phyloP scores from a whole-genome alignment of 1,284 basidiomycete genomes.

The Lignosus rhinocerotis region DNA sequence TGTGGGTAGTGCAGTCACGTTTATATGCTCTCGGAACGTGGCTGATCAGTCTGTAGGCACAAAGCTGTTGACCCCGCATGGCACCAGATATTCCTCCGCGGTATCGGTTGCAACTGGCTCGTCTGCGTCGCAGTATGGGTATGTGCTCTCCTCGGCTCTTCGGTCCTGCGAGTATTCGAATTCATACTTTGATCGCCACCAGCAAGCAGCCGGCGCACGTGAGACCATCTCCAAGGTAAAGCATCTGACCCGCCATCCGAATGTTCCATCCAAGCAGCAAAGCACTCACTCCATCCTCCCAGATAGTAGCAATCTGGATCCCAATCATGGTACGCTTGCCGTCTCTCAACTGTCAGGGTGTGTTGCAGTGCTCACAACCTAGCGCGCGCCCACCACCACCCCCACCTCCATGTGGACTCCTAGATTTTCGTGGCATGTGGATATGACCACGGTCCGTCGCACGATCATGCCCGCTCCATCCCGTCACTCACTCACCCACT shows the following conservation, averaged over 20 bases:
- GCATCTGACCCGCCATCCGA: not conserved
- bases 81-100: conserved; percentile 76
- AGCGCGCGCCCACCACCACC: not conserved
- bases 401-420: not conserved
- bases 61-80: conserved; percentile 67
- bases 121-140: conserved; percentile 82
- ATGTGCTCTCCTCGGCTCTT: conserved; percentile 25
- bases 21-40: not conserved
- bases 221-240: conserved; percentile 72
- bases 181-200: not conserved
- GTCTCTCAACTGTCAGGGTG: not conserved
- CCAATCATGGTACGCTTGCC: conserved; percentile 63
- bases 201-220: conserved; percentile 74
- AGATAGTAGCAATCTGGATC: conserved; percentile 72
- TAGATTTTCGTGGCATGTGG: conserved; percentile 72
- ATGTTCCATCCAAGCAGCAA: not conserved
- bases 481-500: not conserved
- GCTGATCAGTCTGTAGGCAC: conserved; percentile 38
- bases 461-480: not conserved
- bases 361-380: not conserved
- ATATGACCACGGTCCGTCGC: conserved; percentile 64
- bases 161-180: not conserved
- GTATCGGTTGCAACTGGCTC: conserved; percentile 79
- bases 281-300: not conserved
- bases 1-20: conserved; percentile 41